Evolutionary conservation across 2,329 filamentous ascomycete genomes (phyloP), one percentile per base, ranked within the genome.

Genomic region (Annulohypoxylon truncatum): DNA sequence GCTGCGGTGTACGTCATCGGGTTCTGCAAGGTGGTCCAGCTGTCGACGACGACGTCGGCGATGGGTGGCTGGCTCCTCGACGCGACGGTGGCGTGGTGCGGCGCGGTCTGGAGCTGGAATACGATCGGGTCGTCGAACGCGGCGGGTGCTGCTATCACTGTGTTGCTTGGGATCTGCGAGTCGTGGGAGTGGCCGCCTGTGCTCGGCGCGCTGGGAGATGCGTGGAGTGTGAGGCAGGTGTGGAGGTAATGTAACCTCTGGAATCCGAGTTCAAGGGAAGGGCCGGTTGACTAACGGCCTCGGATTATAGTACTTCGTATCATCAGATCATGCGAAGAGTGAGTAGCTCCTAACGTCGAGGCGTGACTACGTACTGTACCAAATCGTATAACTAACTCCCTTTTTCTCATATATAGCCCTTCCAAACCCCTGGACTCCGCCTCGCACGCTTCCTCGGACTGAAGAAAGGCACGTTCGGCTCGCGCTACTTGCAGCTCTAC

Each of bases 401-500:
- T n/a, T 38, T 31, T 26, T 15, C 15, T 44, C 3, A 3, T 10
- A 47, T 6, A 1, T 26, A 67, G 67, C 4, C 47, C 8, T 52
- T 67, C 10, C 61, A 64, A 18, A 44, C 58, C 10, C 68, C 68
- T 2, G 62, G 65, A 13, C 44, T 66, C 15, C 54, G 55, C 28
- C 56, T 69, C 20, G 53, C 61, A 4, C 63, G 58, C 4, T 38
- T 59, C 18, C 54, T 67, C 1, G 54, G 66, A 4, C 33, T 71
- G 5, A 54, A 58, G 55, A 65, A 69, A 29, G 66, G 68, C 24
- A 58, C 66, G 6, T 22, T 69, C 22, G 57, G 53, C 26, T 71
- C 68, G 38, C 66, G 68, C 6, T 71, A 69, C 26, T 13, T 69
- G 13, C 66, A 71, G 38, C 67, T 71, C 10, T 71, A 67, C 38